Percentiles rank a stretch among this genome's conserved stretches.
These are phyloP conservation scores for Blepharisma undulans DNA, from an alignment of 169 alveolate genomes.

Conservation along the genomic window DNA sequence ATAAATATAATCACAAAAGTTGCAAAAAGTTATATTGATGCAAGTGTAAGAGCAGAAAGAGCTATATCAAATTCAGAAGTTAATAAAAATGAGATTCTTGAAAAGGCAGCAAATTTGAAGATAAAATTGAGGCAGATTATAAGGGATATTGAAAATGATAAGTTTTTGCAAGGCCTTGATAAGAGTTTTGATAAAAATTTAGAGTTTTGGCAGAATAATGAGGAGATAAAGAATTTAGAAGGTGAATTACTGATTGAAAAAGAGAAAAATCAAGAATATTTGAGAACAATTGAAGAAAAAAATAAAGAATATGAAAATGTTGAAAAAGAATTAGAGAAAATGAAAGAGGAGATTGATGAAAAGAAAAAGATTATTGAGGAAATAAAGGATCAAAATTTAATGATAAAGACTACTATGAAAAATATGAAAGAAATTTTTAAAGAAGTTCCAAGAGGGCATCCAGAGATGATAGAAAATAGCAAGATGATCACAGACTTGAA, in stretches of 20 bases:
- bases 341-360: not conserved
- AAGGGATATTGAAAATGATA: not conserved
- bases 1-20: not conserved
- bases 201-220: not conserved
- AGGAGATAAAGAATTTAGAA: not conserved
- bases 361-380: not conserved
- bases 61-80: not conserved
- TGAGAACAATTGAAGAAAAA: not conserved
- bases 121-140: not conserved
- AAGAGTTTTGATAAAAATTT: not conserved
- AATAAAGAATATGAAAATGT: not conserved
- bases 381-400: not conserved
- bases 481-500: not conserved
- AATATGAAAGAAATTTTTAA: not conserved
- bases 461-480: not conserved
- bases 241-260: not conserved
- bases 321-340: not conserved
- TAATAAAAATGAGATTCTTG: not conserved
- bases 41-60: not conserved
- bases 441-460: not conserved
- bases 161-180: not conserved
- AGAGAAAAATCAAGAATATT: not conserved
- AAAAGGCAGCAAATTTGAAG: not conserved
- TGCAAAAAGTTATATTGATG: not conserved
- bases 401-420: not conserved